phyloP scores from a whole-genome alignment of 345 rosid genomes.

The Salix arbutifolia region DNA sequence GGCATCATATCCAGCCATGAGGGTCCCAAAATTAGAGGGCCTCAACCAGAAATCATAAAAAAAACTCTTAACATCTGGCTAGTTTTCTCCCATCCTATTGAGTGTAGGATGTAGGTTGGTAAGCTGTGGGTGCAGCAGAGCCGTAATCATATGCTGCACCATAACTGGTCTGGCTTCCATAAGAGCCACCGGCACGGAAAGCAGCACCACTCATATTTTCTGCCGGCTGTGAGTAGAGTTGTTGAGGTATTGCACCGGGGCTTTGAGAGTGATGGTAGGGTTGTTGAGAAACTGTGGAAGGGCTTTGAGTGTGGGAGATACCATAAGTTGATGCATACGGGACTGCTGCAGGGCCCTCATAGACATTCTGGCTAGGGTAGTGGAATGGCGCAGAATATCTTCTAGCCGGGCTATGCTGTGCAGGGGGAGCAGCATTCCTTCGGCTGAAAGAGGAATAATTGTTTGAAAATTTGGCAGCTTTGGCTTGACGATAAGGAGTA shows the following conservation, averaged over 20 bases:
- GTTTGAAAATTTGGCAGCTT: constrained; percentile 42
- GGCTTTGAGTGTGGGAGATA: constrained; percentile 31
- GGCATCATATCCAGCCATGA: neutral
- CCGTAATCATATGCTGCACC: constrained; percentile 30
- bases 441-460: constrained; percentile 29
- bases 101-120: constrained; percentile 34
- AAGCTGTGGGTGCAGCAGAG: constrained; percentile 24
- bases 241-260: constrained; percentile 34
- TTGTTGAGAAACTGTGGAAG: constrained; percentile 35
- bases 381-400: constrained; percentile 37
- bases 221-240: constrained; percentile 33
- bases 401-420: constrained; percentile 44
- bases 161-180: constrained; percentile 35
- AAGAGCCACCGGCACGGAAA: constrained; percentile 21
- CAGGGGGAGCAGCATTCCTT: constrained; percentile 32
- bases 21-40: neutral
- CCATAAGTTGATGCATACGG: constrained; percentile 32
- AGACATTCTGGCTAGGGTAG: constrained; percentile 40
- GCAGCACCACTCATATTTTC: constrained; percentile 25
- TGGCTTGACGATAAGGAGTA: constrained; percentile 39
- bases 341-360: constrained; percentile 28
- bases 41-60: neutral
- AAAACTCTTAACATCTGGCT: neutral
- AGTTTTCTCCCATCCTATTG: constrained; percentile 5
- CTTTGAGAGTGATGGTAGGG: constrained; percentile 27